Conservation (phyloP, 306 rosid genomes). For the Carpinus viminea region DNA sequence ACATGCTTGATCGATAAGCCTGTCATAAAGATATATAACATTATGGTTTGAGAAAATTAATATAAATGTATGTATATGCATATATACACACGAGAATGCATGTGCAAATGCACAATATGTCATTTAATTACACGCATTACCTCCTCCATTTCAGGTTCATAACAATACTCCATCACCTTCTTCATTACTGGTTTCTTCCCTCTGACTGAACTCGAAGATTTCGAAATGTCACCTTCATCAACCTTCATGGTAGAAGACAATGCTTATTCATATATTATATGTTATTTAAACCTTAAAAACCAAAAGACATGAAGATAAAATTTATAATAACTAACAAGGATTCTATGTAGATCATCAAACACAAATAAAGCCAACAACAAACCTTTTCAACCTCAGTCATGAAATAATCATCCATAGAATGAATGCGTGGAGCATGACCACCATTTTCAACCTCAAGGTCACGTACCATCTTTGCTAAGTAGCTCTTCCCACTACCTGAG, state of each 20-base stretch:
- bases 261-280: constrained; percentile 18
- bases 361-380: constrained; percentile 18
- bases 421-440: constrained; percentile 88
- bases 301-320: constrained; percentile 13
- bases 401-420: constrained; percentile 97
- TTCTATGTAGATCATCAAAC: constrained; percentile 9
- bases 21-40: constrained; percentile 33
- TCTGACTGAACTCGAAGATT: constrained; percentile 69
- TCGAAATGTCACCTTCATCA: constrained; percentile 66
- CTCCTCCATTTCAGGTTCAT: constrained; percentile 99
- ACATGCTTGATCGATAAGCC: constrained; percentile 96
- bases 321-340: not conserved
- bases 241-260: constrained; percentile 46
- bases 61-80: not conserved
- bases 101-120: not conserved
- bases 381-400: constrained; percentile 99
- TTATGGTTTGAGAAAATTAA: not conserved
- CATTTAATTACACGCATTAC: constrained; percentile 31
- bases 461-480: constrained; percentile 92
- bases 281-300: constrained; percentile 15
- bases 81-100: not conserved
- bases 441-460: constrained; percentile 91
- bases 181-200: constrained; percentile 72
- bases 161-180: constrained; percentile 95
- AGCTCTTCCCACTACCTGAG: constrained; percentile 97